Conservation (phyloP, 1,284 basidiomycete species). For the Xerocomus amazonicus region DNA sequence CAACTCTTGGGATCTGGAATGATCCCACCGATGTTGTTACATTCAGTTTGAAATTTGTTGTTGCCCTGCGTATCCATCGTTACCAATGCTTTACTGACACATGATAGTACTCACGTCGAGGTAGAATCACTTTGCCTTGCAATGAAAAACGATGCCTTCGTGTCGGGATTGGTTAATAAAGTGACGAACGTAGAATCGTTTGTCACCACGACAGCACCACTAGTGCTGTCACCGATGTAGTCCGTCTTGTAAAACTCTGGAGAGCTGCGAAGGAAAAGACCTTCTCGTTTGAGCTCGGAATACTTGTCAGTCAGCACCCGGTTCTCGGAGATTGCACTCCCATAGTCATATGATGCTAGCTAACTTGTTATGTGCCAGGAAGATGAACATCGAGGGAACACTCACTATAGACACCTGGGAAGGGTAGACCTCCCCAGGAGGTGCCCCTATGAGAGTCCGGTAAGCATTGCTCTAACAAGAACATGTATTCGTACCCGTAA, state of each 20-base stretch:
- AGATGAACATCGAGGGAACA: background rate
- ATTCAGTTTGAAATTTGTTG: slow-evolving; percentile 52
- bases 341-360: slow-evolving; percentile 64
- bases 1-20: slow-evolving; percentile 52
- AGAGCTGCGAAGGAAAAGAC: slow-evolving; percentile 69
- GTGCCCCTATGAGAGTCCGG: slow-evolving; percentile 52
- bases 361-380: slow-evolving; percentile 8
- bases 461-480: slow-evolving; percentile 1
- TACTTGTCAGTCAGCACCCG: slow-evolving; percentile 67
- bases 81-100: slow-evolving; percentile 1
- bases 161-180: slow-evolving; percentile 64
- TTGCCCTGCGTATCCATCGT: slow-evolving; percentile 37
- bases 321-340: slow-evolving; percentile 64
- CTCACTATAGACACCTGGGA: slow-evolving; percentile 58
- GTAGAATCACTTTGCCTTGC: slow-evolving; percentile 63
- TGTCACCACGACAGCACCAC: slow-evolving; percentile 45
- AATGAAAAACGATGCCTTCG: slow-evolving; percentile 63
- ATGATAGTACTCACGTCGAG: slow-evolving; percentile 50
- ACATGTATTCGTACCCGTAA: slow-evolving; percentile 49
- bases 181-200: slow-evolving; percentile 57
- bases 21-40: slow-evolving; percentile 49
- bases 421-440: slow-evolving; percentile 74
- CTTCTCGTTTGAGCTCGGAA: slow-evolving; percentile 71
- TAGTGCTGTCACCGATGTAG: slow-evolving; percentile 60
- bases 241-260: slow-evolving; percentile 76